phyloP scores from a whole-genome alignment of 2,329 filamentous ascomycete genomes.

The Aspergillus chevalieri region DNA sequence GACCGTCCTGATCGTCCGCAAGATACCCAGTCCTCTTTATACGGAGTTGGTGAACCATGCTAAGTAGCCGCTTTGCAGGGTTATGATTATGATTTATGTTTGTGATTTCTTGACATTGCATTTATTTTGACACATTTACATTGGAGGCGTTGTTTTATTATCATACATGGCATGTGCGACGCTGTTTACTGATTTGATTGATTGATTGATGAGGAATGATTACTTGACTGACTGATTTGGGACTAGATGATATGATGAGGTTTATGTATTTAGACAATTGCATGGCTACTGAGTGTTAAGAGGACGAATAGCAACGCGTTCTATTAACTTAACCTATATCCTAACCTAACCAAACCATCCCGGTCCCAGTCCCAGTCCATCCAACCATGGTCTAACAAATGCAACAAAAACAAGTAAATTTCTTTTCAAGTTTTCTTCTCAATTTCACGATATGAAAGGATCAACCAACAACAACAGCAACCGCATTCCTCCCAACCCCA shows the following conservation, averaged over 20 bases:
- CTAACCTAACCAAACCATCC: too few relatives aligned
- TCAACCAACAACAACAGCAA: constrained; percentile 4
- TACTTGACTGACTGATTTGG: too few relatives aligned
- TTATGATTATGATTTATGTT: background rate
- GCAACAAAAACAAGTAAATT: too few relatives aligned
- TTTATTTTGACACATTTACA: background rate
- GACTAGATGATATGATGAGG: too few relatives aligned
- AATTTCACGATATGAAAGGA: background rate
- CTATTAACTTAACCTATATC: too few relatives aligned
- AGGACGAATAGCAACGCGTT: too few relatives aligned
- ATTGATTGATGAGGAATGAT: background rate
- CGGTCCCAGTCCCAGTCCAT: too few relatives aligned
- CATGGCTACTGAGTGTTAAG: too few relatives aligned
- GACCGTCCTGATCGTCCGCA: constrained; percentile 78
- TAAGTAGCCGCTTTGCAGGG: constrained; percentile 30
- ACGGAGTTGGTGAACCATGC: constrained; percentile 85
- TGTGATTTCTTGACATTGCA: background rate
- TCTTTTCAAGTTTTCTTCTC: too few relatives aligned
- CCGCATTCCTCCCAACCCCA: constrained; percentile 14
- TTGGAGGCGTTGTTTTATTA: background rate
- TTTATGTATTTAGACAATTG: background rate
- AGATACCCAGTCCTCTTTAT: constrained; percentile 86
- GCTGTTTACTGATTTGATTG: background rate
- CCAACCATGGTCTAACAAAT: too few relatives aligned
- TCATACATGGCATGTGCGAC: background rate